Conservation (phyloP, 257 asterid species). For the Solanum corneliomulleri region DNA sequence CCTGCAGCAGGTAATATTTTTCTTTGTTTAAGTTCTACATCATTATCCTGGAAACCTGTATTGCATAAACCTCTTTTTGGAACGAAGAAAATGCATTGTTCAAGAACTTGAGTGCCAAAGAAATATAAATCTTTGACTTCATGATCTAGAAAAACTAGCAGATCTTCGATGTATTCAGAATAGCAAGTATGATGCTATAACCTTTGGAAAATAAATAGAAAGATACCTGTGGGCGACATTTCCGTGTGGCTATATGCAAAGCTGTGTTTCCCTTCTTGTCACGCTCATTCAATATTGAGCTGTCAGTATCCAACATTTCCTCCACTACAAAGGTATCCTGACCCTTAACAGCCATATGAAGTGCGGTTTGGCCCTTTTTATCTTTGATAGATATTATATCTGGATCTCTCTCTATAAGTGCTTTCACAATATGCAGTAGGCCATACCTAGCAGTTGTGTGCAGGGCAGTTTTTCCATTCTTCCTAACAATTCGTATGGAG, state of each 20-base stretch:
- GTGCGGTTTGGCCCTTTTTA: constrained; percentile 95
- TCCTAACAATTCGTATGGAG: constrained; percentile 62
- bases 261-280: constrained; percentile 97
- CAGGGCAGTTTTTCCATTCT: constrained; percentile 85
- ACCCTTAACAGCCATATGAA: constrained; percentile 99
- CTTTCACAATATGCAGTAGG: constrained; percentile 47
- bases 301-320: constrained; percentile 70
- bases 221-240: constrained; percentile 76
- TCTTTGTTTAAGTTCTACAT: neutral
- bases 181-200: neutral
- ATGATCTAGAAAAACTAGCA: neutral
- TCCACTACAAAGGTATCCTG: constrained; percentile 65
- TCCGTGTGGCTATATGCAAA: constrained; percentile 79
- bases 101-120: neutral
- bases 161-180: neutral
- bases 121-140: neutral
- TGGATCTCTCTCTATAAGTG: constrained; percentile 65
- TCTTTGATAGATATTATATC: constrained; percentile 70
- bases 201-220: neutral
- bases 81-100: neutral
- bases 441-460: constrained; percentile 95
- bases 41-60: neutral
- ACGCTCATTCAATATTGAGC: constrained; percentile 60
- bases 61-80: neutral
- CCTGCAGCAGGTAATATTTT: neutral